Percentiles rank a stretch among this genome's conserved stretches.
These are phyloP conservation scores for Colletotrichum sp. DNA, from an alignment of 2,329 filamentous ascomycete genomes.

Conservation along the genomic window DNA sequence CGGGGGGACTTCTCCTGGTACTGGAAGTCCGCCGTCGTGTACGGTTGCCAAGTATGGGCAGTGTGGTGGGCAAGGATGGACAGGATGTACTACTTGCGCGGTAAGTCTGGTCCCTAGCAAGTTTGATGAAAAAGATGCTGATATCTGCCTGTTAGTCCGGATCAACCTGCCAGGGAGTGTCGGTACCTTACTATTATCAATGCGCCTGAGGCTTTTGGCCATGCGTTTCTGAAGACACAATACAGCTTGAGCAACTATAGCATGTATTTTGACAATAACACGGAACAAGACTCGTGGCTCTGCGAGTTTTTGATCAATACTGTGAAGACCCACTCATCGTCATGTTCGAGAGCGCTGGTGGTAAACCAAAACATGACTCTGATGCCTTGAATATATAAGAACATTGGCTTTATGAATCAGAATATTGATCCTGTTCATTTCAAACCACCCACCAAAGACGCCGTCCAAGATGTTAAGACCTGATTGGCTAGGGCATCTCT, in stretches of 20 bases:
- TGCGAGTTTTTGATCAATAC: neutral
- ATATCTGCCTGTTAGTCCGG: neutral
- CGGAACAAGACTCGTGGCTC: neutral
- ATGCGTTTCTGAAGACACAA: rapidly evolving
- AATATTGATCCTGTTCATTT: neutral
- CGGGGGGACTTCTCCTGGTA: neutral
- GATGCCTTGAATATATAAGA: neutral
- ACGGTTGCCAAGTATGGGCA: conserved; percentile 39
- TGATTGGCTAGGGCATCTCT: neutral
- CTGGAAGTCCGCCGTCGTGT: conserved; percentile 28
- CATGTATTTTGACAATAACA: neutral
- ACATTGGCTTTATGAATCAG: neutral
- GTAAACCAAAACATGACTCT: rapidly evolving
- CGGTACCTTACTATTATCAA: neutral
- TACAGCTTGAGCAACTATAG: neutral
- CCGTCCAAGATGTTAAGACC: neutral
- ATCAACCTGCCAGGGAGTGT: neutral
- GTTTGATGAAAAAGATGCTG: conserved; percentile 25
- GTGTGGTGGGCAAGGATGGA: conserved; percentile 45
- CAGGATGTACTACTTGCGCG: conserved; percentile 44
- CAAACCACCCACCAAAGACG: neutral
- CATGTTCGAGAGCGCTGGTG: neutral
- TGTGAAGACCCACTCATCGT: neutral
- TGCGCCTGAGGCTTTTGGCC: neutral
- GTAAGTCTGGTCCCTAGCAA: conserved; percentile 27